Evolutionary conservation across 2,329 filamentous ascomycete species (phyloP).

Genomic region (Sarocladium brachiariae): DNA sequence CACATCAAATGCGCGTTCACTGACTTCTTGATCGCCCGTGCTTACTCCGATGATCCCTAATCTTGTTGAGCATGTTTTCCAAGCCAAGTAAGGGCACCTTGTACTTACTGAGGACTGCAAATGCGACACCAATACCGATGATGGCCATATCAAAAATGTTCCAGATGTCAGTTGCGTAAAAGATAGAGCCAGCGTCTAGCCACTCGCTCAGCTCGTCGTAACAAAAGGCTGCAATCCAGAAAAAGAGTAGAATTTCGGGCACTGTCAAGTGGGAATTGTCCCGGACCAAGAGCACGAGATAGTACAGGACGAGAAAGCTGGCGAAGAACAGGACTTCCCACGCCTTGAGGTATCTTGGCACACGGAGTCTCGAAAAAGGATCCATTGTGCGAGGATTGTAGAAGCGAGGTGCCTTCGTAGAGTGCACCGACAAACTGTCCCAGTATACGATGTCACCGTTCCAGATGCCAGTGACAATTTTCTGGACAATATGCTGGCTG

Average conservation of each 20-base stretch:
- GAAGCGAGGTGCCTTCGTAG: conserved; percentile 67
- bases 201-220: conserved; percentile 85
- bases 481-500: conserved; percentile 72
- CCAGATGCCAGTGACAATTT: conserved; percentile 80
- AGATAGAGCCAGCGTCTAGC: conserved; percentile 77
- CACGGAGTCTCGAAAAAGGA: conserved; percentile 66
- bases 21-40: conserved; percentile 53
- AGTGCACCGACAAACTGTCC: conserved; percentile 67
- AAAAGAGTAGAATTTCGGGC: conserved; percentile 66
- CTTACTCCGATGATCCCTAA: conserved; percentile 30
- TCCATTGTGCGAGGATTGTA: conserved; percentile 64
- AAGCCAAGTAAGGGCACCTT: background rate
- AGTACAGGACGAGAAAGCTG: conserved; percentile 73
- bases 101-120: conserved; percentile 62
- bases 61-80: background rate
- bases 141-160: conserved; percentile 68
- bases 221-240: conserved; percentile 82
- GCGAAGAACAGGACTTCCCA: conserved; percentile 80
- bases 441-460: conserved; percentile 82
- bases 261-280: conserved; percentile 58
- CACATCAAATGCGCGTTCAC: conserved; percentile 81
- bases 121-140: conserved; percentile 64
- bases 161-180: conserved; percentile 81
- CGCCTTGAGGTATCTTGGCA: conserved; percentile 76
- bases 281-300: conserved; percentile 73